These are phyloP conservation scores for Sporisorium iseilematis-ciliati DNA, from an alignment of 1,284 basidiomycete genomes.

Conservation along the genomic window DNA sequence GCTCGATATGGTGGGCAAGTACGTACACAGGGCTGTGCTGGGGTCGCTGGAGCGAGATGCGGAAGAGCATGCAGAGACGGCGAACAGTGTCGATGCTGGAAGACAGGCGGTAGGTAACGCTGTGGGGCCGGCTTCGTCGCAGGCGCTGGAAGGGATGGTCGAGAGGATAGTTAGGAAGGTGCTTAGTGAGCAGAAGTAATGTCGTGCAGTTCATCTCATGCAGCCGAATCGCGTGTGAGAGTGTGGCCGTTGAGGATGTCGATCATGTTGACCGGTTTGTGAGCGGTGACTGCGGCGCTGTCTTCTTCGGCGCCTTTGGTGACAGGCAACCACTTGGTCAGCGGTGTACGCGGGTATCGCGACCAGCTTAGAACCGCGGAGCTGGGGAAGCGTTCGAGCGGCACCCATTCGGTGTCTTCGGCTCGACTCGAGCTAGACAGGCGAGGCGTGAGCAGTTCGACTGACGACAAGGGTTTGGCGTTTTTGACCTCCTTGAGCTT, in stretches of 20 bases:
- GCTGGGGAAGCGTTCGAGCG: conserved; percentile 12
- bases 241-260: conserved; percentile 12
- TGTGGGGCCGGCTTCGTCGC: conserved; percentile 32
- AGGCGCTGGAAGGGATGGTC: conserved; percentile 52
- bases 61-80: conserved; percentile 25
- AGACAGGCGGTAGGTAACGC: conserved; percentile 25
- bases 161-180: conserved; percentile 53
- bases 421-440: not conserved
- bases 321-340: not conserved
- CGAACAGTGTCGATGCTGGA: conserved; percentile 42
- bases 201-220: not conserved
- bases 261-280: conserved; percentile 10
- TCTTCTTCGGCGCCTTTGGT: not conserved
- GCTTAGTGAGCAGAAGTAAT: conserved; percentile 43
- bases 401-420: conserved; percentile 15
- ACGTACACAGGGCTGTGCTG: conserved; percentile 64
- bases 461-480: not conserved
- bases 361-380: not conserved
- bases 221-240: not conserved
- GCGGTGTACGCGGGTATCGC: not conserved
- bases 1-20: conserved; percentile 69
- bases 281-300: not conserved
- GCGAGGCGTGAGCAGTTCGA: not conserved
- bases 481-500: conserved; percentile 4
- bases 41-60: conserved; percentile 50